Evolutionary conservation across 129 eudicot species (phyloP), one percentile per base, ranked within the genome.

Genomic region (Gnaphalium uliginosum): DNA sequence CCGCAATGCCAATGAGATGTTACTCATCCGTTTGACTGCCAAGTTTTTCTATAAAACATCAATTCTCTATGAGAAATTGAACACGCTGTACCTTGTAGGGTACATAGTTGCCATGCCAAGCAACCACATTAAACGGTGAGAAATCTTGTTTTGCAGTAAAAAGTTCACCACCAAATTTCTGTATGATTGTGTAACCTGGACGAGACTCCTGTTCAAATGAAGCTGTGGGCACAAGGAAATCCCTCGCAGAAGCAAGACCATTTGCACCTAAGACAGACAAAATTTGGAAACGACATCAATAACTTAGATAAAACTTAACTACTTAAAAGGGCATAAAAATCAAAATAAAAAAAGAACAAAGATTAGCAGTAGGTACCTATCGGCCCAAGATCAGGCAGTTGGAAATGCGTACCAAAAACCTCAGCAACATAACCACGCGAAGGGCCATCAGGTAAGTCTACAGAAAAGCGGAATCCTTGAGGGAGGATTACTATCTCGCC

Each of bases 71-170:
- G 39, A 39, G 68, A 30, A 69, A 61, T 3, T 32, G 32, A 6
- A n/a, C 30, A 35, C 37, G 30, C 73, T 19, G n/a, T 79, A 89
- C 99, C 99, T 95, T 95, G 63, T 89, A 95, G 17, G 99, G 99
- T 17, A 76, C 97, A 87, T 95, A 95, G 58, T 95, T 95, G 22
- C 99, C 99, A 81, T 95, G 99, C 99, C 99, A 95, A 24, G 99
- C 99, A 41, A 87, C 99, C 69, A 91, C 99, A 73, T 95, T 95
- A 78, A 95, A 95, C 7, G 99, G 97, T 59, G 99, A 95, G 79
- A 95, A 95, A 84, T 95, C 96, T 80, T 95, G 99, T 72, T 83
- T 95, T 68, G 99, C 99, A 9, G 92, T 95, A 76, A 95, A 95
- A 67, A 95, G 90, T 78, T 95, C 97, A 6, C 99, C 99, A 43